Conservation (phyloP, 345 rosid genomes). For the Clausena lansium region DNA sequence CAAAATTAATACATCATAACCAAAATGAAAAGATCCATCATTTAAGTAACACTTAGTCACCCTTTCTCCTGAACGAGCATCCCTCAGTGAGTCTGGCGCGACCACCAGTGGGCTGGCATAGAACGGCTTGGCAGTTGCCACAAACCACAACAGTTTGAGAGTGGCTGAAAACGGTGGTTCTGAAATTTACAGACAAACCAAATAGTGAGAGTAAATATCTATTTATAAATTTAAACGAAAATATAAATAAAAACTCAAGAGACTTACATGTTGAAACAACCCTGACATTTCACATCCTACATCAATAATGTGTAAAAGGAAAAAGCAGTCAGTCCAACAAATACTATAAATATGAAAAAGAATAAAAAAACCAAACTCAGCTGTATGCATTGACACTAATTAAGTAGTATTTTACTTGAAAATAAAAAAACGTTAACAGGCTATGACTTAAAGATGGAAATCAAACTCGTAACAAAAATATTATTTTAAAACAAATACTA, state of each 20-base stretch:
- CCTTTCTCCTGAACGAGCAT: conserved; percentile 70
- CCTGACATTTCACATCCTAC: conserved; percentile 80
- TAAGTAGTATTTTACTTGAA: not conserved
- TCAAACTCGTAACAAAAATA: not conserved
- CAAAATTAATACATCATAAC: conserved; percentile 2
- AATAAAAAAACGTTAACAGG: too few relatives aligned
- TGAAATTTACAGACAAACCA: conserved; percentile 23
- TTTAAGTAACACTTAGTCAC: conserved; percentile 27
- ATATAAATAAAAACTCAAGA: not conserved
- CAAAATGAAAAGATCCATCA: conserved; percentile 6
- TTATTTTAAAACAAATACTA: not conserved
- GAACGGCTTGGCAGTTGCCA: conserved; percentile 68
- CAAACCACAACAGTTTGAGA: conserved; percentile 77
- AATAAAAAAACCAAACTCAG: not conserved
- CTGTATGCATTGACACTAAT: not conserved
- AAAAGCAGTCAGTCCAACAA: not conserved
- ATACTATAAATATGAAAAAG: not conserved
- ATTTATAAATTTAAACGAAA: not conserved
- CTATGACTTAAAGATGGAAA: not conserved
- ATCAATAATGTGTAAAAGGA: not conserved
- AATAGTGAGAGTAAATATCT: not conserved
- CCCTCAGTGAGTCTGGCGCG: conserved; percentile 67
- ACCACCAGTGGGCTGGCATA: conserved; percentile 81
- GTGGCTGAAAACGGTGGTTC: conserved; percentile 77
- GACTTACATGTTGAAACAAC: conserved; percentile 73